Base-by-base conservation (phyloP, 1,139 yeast genomes). In the Zygotorulaspora mrakii region DNA sequence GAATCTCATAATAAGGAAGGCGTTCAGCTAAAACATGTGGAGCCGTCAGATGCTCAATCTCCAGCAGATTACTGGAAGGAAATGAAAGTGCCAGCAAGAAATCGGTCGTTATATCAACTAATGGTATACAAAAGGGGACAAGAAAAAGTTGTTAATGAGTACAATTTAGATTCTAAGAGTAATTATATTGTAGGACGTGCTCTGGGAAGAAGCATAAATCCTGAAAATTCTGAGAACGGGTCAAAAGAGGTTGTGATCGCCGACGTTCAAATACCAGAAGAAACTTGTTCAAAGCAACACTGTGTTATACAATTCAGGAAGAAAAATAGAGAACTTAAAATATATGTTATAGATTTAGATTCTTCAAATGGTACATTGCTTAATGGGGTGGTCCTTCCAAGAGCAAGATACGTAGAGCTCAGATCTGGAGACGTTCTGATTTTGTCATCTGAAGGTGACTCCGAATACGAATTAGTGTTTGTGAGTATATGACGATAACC, bases 311-410 rank as follows among this genome's bases (percentile, higher is more conserved):
- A 77, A 48, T 76, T 72, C 46, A 56, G 75, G 17, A 45, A 46
- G 26, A 47, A 49, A 14, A 42, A 52, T 12, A 41, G 33, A 4
- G 32, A 42, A 14, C 35, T 64, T 9, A 56, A 55, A 24, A 70
- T 76, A 2, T 77, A 74, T 45, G 38, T 78, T 5, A 69, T 77
- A 25, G 83, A 77, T 49, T 55, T 78, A 18, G 73, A 69, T 14
- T 73, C 80, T 1, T 67, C 77, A 2, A 72, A 75, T 48, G 81
- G 82, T 0, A 76, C 82, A 0, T 59, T 59, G 32, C 52, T 78
- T 26, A 77, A 77, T 50, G 73, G 67, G 10, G 64, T 64, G 5
- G 62, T 57, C 18, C 52, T 77, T 0, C 79, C 80, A 1, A 47
- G 62, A 0, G 61, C 69, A 13, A 57, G 77, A 26, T 77, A 65